Evolutionary conservation across 73 alveolate species (phyloP), one percentile per base, ranked within the genome.

Genomic region (Effrenium voratum): DNA sequence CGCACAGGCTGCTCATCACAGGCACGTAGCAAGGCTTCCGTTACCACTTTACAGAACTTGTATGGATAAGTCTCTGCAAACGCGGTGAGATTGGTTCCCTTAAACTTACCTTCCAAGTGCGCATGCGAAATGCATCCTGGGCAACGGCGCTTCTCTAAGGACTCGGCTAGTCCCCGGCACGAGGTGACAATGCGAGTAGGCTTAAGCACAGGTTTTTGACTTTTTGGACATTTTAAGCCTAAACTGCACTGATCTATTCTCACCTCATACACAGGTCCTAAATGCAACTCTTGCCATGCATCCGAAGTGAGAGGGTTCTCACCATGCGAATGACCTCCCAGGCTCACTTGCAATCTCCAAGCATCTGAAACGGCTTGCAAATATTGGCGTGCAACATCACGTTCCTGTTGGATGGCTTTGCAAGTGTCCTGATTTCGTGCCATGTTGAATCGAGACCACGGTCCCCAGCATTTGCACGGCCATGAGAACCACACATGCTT

Each of bases 171-270:
- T 1, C 0, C 0, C 2, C 19, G 8, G 13, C 80, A 44, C 22
- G 84, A 26, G 30, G 95, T 87, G 47, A 87, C 70, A 0, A 85
- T 40, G 2, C 94, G 43, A 36, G 94, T 85, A 0, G 94, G 94
- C 36, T 59, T 85, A 2, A 36, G 59, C 16, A 85, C 68, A 5
- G 82, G 94, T 0, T 38, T 28, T 46, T 59, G 15, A 16, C 82
- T 55, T 38, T 22, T 26, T 0, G 83, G 72, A 22, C 80, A 68
- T 10, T 70, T 24, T 0, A 87, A 36, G 26, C 95, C 95, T 1
- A 87, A 12, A 19, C 83, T 46, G 41, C 95, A 87, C 38, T 59
- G 79, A 50, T 87, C 83, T 2, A 60, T 1, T 16, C 60, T 24
- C 0, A 24, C 73, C 3, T 44, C 92, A 15, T 28, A 81, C 32